phyloP scores from a whole-genome alignment of 2,329 filamentous ascomycete genomes.

The Claviceps arundinis region DNA sequence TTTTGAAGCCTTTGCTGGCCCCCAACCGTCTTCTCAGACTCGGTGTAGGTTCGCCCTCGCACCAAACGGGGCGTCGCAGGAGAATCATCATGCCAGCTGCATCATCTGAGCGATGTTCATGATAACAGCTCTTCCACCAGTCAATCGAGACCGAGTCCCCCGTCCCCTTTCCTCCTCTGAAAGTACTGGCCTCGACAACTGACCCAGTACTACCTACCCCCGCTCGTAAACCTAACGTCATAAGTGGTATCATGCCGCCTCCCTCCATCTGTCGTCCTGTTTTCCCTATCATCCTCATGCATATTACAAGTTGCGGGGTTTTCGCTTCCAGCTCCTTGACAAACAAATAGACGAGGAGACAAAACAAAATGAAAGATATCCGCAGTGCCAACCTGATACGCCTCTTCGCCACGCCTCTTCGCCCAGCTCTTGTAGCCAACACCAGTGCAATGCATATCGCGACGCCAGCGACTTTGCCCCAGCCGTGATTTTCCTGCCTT shows the following conservation, averaged over 20 bases:
- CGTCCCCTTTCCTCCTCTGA: not conserved
- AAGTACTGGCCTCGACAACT: not conserved
- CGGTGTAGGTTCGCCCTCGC: slow-evolving; percentile 1
- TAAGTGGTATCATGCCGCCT: slow-evolving; percentile 23
- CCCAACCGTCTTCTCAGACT: not conserved
- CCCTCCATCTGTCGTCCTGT: slow-evolving; percentile 13
- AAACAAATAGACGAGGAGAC: slow-evolving; percentile 6
- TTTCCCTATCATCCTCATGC: not conserved
- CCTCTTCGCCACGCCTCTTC: slow-evolving; percentile 12
- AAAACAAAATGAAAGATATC: slow-evolving; percentile 2
- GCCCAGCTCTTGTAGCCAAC: slow-evolving; percentile 5
- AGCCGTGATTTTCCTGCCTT: not conserved
- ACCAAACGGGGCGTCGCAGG: not conserved
- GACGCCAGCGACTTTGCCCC: slow-evolving; percentile 3
- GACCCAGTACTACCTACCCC: not conserved
- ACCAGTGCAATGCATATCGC: slow-evolving; percentile 8
- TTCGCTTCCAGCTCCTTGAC: slow-evolving; percentile 4
- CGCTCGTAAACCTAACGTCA: slow-evolving; percentile 17
- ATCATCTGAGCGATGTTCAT: not conserved
- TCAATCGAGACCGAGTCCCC: not conserved
- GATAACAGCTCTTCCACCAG: not conserved
- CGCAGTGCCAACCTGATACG: slow-evolving; percentile 10
- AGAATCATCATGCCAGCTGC: not conserved
- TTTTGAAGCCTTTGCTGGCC: too few species aligned
- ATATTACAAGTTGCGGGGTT: slow-evolving; percentile 13